Base-by-base conservation (phyloP, 345 rosid species). In the Bruguiera sexangula region DNA sequence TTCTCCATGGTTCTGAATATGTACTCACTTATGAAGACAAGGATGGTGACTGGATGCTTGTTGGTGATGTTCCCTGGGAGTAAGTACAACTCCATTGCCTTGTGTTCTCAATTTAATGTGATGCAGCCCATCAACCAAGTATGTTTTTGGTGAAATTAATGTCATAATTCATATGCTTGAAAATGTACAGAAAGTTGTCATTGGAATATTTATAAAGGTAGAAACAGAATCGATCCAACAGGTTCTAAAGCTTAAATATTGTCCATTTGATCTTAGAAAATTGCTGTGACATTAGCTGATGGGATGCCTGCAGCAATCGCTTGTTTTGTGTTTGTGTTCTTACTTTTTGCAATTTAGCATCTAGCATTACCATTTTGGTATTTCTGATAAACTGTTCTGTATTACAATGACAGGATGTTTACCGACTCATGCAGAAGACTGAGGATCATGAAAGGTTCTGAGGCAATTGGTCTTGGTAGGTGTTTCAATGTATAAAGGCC, bases 1-100 rank as follows among this genome's bases (percentile, higher is more conserved):
- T 81, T 78, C 81, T 85, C 50, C 80, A 79, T 51, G 84, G 84
- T 39, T 30, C 70, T 68, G 75, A 76, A 56, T 65, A 76, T 61
- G 79, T 76, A 54, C 75, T 76, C 26, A 75, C 79, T 6, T 75
- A 66, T 46, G 75, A 75, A 61, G 79, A 70, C 52, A 75, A 75
- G 68, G 79, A 75, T 19, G 63, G 43, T 60, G 79, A 75, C 32
- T 75, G 79, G 79, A 75, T 75, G 79, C 79, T 75, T 6, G 79
- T 66, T 18, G 79, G 79, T 22, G 79, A 75, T 65, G 79, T 75
- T 20, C 79, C 79, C 3, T 76, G 79, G 79, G 75, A 56, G 79
- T 76, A 62, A 66, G 79, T 66, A 10, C 31, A 68, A 48, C n/a
- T 32, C 53, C 22, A 24, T 51, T 63, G 24, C 68, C 4, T 68